Conservation (phyloP, 257 asterid species). For the Forsythia suspensa region DNA sequence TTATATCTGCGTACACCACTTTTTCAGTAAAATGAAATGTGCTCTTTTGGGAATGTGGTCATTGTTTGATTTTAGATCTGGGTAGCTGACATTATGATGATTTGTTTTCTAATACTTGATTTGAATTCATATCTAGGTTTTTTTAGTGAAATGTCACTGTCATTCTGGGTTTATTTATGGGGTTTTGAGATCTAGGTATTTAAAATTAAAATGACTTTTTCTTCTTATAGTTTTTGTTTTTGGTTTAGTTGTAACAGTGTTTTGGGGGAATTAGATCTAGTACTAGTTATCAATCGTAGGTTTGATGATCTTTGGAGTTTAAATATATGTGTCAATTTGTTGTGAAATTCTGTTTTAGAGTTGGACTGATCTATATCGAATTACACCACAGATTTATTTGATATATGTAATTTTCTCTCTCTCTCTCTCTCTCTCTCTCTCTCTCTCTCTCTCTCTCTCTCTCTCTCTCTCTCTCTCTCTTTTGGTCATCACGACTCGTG, state of each 20-base stretch:
- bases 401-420: neutral
- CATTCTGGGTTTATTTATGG: neutral
- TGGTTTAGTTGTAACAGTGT: too few species aligned
- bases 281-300: neutral
- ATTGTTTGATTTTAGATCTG: neutral
- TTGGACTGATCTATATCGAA: neutral
- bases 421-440: too few species aligned
- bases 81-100: neutral
- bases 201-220: too few species aligned
- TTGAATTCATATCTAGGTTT: neutral
- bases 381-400: too few species aligned
- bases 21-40: neutral
- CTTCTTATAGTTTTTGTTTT: neutral
- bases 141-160: neutral
- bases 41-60: neutral
- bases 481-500: neutral
- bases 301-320: neutral
- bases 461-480: too few species aligned
- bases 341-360: too few species aligned
- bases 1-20: too few species aligned
- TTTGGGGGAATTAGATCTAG: neutral
- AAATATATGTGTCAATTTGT: neutral
- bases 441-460: too few species aligned
- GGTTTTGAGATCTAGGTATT: neutral
- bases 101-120: too few species aligned